Percentiles rank a stretch among this genome's conserved stretches.
Conservation (phyloP, 2,329 filamentous ascomycete species). For the Epichloe amarillans region DNA sequence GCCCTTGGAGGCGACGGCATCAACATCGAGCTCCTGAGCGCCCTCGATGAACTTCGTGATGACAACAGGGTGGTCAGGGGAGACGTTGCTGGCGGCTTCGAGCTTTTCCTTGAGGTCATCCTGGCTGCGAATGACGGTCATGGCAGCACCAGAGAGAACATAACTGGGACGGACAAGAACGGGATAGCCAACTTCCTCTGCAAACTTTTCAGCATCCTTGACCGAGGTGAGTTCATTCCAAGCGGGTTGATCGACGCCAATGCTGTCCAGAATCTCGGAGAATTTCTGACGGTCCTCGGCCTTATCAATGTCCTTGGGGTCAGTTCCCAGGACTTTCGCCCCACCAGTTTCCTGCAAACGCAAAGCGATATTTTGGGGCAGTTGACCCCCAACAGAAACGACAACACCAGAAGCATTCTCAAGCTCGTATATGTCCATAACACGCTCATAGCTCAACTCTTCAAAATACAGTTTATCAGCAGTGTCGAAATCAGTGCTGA, state of each 20-base stretch:
- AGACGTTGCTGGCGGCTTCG: constrained; percentile 76
- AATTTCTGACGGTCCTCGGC: constrained; percentile 98
- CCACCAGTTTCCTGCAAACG: constrained; percentile 83
- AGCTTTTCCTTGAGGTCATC: constrained; percentile 92
- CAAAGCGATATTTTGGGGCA: constrained; percentile 94
- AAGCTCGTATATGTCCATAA: constrained; percentile 98
- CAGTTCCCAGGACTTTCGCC: constrained; percentile 82
- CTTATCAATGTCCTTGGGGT: constrained; percentile 91
- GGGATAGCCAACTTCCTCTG: constrained; percentile 74
- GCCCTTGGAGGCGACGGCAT: constrained; percentile 78
- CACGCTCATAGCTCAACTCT: constrained; percentile 89
- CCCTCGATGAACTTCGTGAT: constrained; percentile 98
- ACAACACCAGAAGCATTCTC: constrained; percentile 78
- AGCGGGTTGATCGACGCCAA: constrained; percentile 89
- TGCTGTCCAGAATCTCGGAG: constrained; percentile 91
- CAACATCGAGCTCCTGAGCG: constrained; percentile 90
- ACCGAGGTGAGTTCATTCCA: constrained; percentile 96
- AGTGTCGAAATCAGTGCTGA: constrained; percentile 71
- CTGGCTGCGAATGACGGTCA: constrained; percentile 87
- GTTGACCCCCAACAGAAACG: constrained; percentile 92
- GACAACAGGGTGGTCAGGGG: constrained; percentile 92
- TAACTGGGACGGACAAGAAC: constrained; percentile 92
- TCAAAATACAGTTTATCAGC: constrained; percentile 94
- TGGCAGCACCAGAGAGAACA: constrained; percentile 92
- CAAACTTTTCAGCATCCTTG: constrained; percentile 75